Evolutionary conservation across 2,329 filamentous ascomycete genomes (phyloP), one percentile per base, ranked within the genome.

Genomic region (Aulographum hederae): DNA sequence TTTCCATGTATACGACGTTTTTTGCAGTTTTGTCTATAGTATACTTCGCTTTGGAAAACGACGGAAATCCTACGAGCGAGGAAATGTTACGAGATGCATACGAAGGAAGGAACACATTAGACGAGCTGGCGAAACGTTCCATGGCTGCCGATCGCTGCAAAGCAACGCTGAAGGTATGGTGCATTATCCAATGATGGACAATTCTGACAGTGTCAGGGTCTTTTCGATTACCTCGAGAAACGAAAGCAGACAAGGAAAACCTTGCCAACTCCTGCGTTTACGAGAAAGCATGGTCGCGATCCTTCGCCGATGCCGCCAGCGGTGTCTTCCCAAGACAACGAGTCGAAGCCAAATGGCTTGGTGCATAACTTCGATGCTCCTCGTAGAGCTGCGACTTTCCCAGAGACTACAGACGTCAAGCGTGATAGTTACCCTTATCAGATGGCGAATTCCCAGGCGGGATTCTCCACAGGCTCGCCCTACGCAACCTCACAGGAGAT

Each of bases 61-160:
- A 78, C 1, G 71, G 79, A 37, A 81, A 78, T 44, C 58, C 67
- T 3, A 78, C 75, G 1, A 74, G 76, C 4, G 66, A 76, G 32
- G 84, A 92, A 38, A 77, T 94, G 15, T 60, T 94, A 37, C 75
- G 75, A 32, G 86, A 95, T 54, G 86, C 85, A 1, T 66, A 73
- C 37, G 78, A 82, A 39, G 89, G 86, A 13, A 79, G 79, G 46
- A 76, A 86, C 39, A 80, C 85, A 38, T 68, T 95, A 37, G 70
- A 73, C 31, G 73, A 72, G 12, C 64, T 95, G 35, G 78, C 84
- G 3, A 73, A 78, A 43, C 76, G 78, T 44, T 94, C 84, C 46
- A 67, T 91, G 63, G 84, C 85, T 21, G 89, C 89, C 3, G 82
- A 94, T 48, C 67, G 81, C 38, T 89, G 91, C 45, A 81, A 79